Percentiles rank a stretch among this genome's conserved stretches.
Conservation (phyloP, 2,329 filamentous ascomycete genomes). For the Exserohilum turcica region DNA sequence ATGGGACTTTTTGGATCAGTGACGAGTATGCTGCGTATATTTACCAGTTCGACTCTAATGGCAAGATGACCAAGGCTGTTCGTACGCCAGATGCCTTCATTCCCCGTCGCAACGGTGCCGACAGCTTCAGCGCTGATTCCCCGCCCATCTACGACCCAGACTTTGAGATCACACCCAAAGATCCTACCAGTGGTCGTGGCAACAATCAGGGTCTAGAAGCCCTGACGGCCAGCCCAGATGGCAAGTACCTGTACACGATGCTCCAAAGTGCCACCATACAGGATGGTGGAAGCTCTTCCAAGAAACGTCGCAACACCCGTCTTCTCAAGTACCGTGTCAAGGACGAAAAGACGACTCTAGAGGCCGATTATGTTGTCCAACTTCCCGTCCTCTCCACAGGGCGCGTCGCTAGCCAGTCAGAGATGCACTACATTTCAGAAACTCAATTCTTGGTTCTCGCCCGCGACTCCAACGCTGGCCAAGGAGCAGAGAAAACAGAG, state of each 20-base stretch:
- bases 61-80: constrained; percentile 67
- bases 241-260: constrained; percentile 67
- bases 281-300: constrained; percentile 60
- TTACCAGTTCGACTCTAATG: constrained; percentile 65
- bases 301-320: constrained; percentile 62
- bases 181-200: constrained; percentile 65
- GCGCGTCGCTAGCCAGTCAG: constrained; percentile 68
- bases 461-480: constrained; percentile 66
- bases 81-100: constrained; percentile 68
- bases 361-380: constrained; percentile 68
- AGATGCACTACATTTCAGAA: constrained; percentile 67
- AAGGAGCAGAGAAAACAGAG: constrained; percentile 57
- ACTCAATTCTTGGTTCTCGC: constrained; percentile 71
- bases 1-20: constrained; percentile 68
- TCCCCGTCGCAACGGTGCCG: constrained; percentile 64
- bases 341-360: constrained; percentile 53
- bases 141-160: constrained; percentile 64
- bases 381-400: constrained; percentile 64
- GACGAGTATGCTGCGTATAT: constrained; percentile 71
- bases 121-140: constrained; percentile 67
- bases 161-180: constrained; percentile 56
- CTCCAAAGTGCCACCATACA: constrained; percentile 65
- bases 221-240: constrained; percentile 66
- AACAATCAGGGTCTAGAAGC: constrained; percentile 81
- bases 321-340: constrained; percentile 69